Evolutionary conservation across 179 eudicot genomes (phyloP).

Genomic region (Vitellaria paradoxa): DNA sequence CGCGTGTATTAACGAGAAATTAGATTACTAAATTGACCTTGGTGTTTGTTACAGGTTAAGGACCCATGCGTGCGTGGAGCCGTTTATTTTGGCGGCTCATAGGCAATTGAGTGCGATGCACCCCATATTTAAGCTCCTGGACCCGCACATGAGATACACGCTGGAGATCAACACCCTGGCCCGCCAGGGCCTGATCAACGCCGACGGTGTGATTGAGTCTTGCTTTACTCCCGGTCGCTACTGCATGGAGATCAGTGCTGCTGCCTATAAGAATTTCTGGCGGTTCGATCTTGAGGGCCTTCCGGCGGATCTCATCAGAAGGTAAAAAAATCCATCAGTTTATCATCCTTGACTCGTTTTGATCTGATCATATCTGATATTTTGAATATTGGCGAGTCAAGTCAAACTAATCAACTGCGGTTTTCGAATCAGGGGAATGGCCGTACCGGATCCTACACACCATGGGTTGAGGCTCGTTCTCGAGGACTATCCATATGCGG

Average conservation of each 20-base stretch:
- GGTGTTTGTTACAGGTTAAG: slow-evolving; percentile 44
- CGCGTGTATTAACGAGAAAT: too few species aligned
- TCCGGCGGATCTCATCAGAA: slow-evolving; percentile 78
- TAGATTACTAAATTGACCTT: neutral
- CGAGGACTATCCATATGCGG: slow-evolving; percentile 92
- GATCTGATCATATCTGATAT: too few species aligned
- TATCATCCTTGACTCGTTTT: too few species aligned
- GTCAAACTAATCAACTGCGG: neutral
- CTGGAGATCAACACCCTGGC: slow-evolving; percentile 78
- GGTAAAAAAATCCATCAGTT: slow-evolving; percentile 34
- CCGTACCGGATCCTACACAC: slow-evolving; percentile 74
- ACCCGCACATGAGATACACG: slow-evolving; percentile 97
- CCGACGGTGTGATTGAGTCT: slow-evolving; percentile 77
- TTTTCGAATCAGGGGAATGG: slow-evolving; percentile 69
- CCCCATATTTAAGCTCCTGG: slow-evolving; percentile 86
- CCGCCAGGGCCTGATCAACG: slow-evolving; percentile 67
- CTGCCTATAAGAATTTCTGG: slow-evolving; percentile 81
- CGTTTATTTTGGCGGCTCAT: slow-evolving; percentile 83
- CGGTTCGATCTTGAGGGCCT: slow-evolving; percentile 87
- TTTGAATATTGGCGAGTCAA: neutral
- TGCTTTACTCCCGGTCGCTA: slow-evolving; percentile 91
- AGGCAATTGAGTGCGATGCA: slow-evolving; percentile 93
- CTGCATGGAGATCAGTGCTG: slow-evolving; percentile 88
- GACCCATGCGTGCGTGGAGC: slow-evolving; percentile 81
- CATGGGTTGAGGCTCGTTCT: slow-evolving; percentile 70